Base-by-base conservation (phyloP, 768 basidiomycete genomes). In the Hemileccinum impolitum region DNA sequence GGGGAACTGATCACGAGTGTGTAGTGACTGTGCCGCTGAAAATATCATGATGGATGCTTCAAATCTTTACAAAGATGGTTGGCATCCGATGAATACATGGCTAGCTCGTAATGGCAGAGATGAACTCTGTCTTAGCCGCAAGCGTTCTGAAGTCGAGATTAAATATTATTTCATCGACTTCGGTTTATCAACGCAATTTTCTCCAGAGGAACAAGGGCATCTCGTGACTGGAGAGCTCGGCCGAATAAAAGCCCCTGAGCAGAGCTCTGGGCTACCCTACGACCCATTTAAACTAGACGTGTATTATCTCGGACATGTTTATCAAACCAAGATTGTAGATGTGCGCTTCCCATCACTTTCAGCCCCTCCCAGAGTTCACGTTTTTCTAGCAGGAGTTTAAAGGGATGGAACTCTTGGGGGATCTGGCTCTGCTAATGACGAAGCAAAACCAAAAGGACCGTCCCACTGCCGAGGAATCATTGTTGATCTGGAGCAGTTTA, bases 161-260 rank as follows among this genome's bases (percentile, higher is more conserved):
- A 63, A 43, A 13, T 73, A 73, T 47, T 69, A 62, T 39, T 53
- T 69, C 17, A 69, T 70, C 25, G 71, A 71, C 49, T 71, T 74
- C 32, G 70, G 69, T 0, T 21, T 71, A 7, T 70, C 72, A 0
- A 51, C 56, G 0, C 48, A 47, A 3, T 72, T 64, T 26, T 30
- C 23, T 6, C 63, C 70, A 0, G 44, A 4, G 0, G 23, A 51
- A 17, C 3, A 2, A 0, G 32, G 45, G 4, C 43, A 35, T 0
- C n/a, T 50, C 0, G 55, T 59, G 2, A 39, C 52, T 1, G 37
- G 47, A 3, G 4, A 28, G 1, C 41, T 57, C 0, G 54, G 61
- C 1, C 59, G 61, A 28, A 43, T 43, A 11, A 42, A 52, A 3
- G 56, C 60, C 0, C 65, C 66, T 1, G 66, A 68, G 25, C 55